Evolutionary conservation across 345 rosid species (phyloP).

Genomic region (Clarkia xantiana): DNA sequence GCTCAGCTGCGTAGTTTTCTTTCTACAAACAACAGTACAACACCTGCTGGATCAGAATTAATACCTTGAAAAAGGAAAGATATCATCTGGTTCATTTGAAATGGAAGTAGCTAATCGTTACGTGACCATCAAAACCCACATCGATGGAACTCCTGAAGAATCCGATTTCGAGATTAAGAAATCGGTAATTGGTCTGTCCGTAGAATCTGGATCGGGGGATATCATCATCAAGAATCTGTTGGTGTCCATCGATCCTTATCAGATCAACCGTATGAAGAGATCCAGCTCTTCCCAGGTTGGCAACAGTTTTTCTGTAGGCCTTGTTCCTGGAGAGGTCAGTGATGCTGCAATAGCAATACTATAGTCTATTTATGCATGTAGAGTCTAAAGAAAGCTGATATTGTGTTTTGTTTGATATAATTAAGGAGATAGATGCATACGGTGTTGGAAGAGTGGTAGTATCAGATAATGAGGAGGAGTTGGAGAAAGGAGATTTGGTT

Average conservation of each 20-base stretch:
- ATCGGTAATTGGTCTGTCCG: slow-evolving; percentile 9
- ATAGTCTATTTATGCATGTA: not conserved
- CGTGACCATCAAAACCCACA: slow-evolving; percentile 15
- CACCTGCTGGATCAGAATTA: too few species aligned
- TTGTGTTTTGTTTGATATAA: not conserved
- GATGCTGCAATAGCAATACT: not conserved
- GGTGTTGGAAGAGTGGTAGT: slow-evolving; percentile 43
- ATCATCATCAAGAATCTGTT: slow-evolving; percentile 33
- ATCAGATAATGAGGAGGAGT: slow-evolving; percentile 32
- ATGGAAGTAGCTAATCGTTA: slow-evolving; percentile 30
- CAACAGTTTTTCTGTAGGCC: slow-evolving; percentile 2
- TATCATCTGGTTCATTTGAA: not conserved
- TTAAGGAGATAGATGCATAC: slow-evolving; percentile 29
- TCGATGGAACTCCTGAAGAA: slow-evolving; percentile 26
- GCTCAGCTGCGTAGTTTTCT: too few species aligned
- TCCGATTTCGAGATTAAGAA: slow-evolving; percentile 26
- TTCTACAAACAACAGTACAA: too few species aligned
- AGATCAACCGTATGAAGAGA: slow-evolving; percentile 39
- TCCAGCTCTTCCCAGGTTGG: slow-evolving; percentile 24
- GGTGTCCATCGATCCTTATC: slow-evolving; percentile 48
- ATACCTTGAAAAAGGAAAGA: too few species aligned
- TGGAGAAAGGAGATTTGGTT: slow-evolving; percentile 31
- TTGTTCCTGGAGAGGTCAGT: slow-evolving; percentile 29
- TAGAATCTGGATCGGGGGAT: slow-evolving; percentile 16
- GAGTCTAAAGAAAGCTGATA: not conserved